Evolutionary conservation across 2,329 filamentous ascomycete species (phyloP).

Genomic region (Tolypocladium ophioglossoides): DNA sequence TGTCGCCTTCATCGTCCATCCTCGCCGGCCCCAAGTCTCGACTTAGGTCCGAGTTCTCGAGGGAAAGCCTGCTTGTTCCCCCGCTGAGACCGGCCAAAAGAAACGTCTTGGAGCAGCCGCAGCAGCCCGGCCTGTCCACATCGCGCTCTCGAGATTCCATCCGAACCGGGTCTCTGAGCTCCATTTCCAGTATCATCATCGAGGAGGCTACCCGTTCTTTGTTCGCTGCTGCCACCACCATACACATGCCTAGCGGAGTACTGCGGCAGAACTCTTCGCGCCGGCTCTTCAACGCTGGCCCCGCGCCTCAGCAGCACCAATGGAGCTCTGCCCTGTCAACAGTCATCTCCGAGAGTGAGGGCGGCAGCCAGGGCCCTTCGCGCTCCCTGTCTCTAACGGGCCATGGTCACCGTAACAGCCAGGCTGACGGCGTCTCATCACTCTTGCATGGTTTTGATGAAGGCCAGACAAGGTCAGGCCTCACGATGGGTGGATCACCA

Average conservation of each 20-base stretch:
- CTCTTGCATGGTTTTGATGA: constrained; percentile 37
- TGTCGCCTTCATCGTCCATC: constrained; percentile 29
- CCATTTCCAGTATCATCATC: constrained; percentile 42
- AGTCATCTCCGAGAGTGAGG: constrained; percentile 52
- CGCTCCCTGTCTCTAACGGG: constrained; percentile 34
- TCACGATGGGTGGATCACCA: constrained; percentile 5
- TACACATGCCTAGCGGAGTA: constrained; percentile 8
- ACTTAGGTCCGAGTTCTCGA: constrained; percentile 39
- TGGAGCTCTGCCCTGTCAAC: constrained; percentile 56
- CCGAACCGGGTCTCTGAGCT: constrained; percentile 42
- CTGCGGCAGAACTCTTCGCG: neutral
- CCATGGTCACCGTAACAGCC: constrained; percentile 39
- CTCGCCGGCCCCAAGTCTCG: constrained; percentile 21
- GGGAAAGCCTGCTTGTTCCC: constrained; percentile 48
- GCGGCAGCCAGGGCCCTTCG: constrained; percentile 36
- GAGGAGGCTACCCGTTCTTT: constrained; percentile 31
- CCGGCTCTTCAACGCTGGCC: neutral
- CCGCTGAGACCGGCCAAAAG: constrained; percentile 39
- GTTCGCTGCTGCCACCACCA: constrained; percentile 16
- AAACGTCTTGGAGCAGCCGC: constrained; percentile 36
- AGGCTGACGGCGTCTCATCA: constrained; percentile 48
- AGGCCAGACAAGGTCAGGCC: constrained; percentile 18
- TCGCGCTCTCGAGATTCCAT: constrained; percentile 42
- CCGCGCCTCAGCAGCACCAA: constrained; percentile 32
- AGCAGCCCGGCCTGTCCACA: constrained; percentile 38